Conservation (phyloP, 108 stramenopile species). For the Epithemia pelagica region DNA sequence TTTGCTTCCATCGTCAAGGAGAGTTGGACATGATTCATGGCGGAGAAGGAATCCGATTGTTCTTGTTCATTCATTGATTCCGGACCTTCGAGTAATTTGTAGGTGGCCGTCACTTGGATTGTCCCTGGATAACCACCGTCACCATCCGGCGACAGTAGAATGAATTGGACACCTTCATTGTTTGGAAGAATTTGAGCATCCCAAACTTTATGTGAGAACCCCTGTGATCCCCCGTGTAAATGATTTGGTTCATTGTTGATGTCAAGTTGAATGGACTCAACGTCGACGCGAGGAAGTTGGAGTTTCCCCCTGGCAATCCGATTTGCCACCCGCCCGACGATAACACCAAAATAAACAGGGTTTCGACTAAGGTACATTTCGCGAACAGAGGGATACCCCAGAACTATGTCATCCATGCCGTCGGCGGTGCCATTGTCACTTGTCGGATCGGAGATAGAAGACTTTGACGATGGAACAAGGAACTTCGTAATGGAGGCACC, state of each 20-base stretch:
- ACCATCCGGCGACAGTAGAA: neutral
- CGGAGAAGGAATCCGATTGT: constrained; percentile 16
- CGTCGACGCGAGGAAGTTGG: constrained; percentile 18
- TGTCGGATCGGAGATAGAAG: neutral
- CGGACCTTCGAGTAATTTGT: constrained; percentile 66
- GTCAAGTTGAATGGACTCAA: constrained; percentile 41
- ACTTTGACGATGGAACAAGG: constrained; percentile 31
- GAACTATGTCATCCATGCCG: constrained; percentile 40
- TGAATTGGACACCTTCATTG: constrained; percentile 5
- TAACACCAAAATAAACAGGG: constrained; percentile 53
- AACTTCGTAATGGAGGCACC: constrained; percentile 46
- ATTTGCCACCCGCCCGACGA: constrained; percentile 85
- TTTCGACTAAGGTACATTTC: constrained; percentile 37
- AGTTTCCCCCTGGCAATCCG: constrained; percentile 66
- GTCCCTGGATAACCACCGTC: neutral
- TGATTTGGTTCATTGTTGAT: constrained; percentile 76
- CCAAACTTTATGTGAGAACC: constrained; percentile 57
- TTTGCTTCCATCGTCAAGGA: constrained; percentile 45
- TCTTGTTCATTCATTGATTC: constrained; percentile 27
- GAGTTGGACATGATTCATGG: constrained; percentile 38
- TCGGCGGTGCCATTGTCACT: neutral
- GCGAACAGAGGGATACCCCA: constrained; percentile 46
- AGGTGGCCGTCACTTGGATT: constrained; percentile 29
- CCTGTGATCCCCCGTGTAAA: constrained; percentile 75
- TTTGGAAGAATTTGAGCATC: constrained; percentile 31